Evolutionary conservation across 306 rosid species (phyloP).

Genomic region (Trifolium pratense): DNA sequence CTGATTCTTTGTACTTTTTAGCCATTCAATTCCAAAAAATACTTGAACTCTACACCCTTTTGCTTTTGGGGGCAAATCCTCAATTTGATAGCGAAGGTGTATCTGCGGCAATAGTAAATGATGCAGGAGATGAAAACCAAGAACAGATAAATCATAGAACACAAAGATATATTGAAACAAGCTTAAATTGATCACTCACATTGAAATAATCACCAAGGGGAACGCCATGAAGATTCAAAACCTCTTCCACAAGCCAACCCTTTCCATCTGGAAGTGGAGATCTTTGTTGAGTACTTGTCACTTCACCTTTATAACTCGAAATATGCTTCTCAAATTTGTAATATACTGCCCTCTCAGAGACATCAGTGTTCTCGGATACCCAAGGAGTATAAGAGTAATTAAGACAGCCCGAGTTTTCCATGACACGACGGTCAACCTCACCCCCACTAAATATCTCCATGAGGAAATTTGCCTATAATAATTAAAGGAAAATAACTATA

Average conservation of each 20-base stretch:
- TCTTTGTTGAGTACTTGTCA: slow-evolving; percentile 83
- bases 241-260: slow-evolving; percentile 93
- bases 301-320: slow-evolving; percentile 79
- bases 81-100: slow-evolving; percentile 82
- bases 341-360: slow-evolving; percentile 80
- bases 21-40: slow-evolving; percentile 85
- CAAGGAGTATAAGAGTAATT: slow-evolving; percentile 85
- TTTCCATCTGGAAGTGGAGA: slow-evolving; percentile 64
- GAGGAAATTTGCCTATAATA: slow-evolving; percentile 65
- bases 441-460: slow-evolving; percentile 85
- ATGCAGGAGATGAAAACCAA: slow-evolving; percentile 36
- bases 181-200: slow-evolving; percentile 53
- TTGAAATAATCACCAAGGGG: slow-evolving; percentile 90
- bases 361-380: slow-evolving; percentile 81
- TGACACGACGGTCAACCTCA: slow-evolving; percentile 74
- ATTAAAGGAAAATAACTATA: slow-evolving; percentile 38
- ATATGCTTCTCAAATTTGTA: slow-evolving; percentile 75
- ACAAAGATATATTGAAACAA: slow-evolving; percentile 19
- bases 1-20: slow-evolving; percentile 80
- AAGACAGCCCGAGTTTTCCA: slow-evolving; percentile 86
- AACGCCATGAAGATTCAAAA: slow-evolving; percentile 81
- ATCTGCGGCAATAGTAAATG: slow-evolving; percentile 61
- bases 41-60: slow-evolving; percentile 76
- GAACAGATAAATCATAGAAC: slow-evolving; percentile 11
- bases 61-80: slow-evolving; percentile 76